Evolutionary conservation across 176 grass and related monocot genomes (phyloP).

Genomic region (Zizania latifolia): DNA sequence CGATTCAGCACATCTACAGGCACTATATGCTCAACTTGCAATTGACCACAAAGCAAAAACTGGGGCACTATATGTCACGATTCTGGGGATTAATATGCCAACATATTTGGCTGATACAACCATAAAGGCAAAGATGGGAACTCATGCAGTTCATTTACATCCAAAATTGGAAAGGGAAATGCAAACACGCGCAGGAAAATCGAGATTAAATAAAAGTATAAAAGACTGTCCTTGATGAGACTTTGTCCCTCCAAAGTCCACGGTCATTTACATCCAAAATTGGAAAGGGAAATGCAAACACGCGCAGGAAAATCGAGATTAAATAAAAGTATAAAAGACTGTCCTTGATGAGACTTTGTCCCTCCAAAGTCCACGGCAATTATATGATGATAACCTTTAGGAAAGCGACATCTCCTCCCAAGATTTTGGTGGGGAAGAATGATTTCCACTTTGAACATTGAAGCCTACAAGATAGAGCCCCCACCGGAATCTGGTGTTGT

Average conservation of each 20-base stretch:
- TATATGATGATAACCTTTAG: constrained; percentile 36
- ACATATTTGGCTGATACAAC: background rate
- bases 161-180: background rate
- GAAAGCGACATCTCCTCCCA: constrained; percentile 29
- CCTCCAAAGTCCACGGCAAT: constrained; percentile 20
- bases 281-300: background rate
- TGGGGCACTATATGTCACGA: too few species aligned
- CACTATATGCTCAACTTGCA: constrained; percentile 29
- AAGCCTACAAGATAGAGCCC: constrained; percentile 36
- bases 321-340: background rate
- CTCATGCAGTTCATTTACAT: background rate
- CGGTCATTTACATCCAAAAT: constrained; percentile 4
- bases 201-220: background rate
- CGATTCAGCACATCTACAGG: background rate
- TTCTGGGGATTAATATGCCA: background rate
- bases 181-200: background rate
- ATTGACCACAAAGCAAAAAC: constrained; percentile 3
- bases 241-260: constrained; percentile 31
- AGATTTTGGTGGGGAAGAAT: constrained; percentile 41
- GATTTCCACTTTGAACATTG: constrained; percentile 48
- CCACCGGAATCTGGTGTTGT: constrained; percentile 36
- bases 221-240: constrained; percentile 22
- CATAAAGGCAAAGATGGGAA: background rate
- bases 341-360: constrained; percentile 29
- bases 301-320: background rate